phyloP scores from a whole-genome alignment of 2,329 filamentous ascomycete genomes.

The Sclerotinia trifoliorum region DNA sequence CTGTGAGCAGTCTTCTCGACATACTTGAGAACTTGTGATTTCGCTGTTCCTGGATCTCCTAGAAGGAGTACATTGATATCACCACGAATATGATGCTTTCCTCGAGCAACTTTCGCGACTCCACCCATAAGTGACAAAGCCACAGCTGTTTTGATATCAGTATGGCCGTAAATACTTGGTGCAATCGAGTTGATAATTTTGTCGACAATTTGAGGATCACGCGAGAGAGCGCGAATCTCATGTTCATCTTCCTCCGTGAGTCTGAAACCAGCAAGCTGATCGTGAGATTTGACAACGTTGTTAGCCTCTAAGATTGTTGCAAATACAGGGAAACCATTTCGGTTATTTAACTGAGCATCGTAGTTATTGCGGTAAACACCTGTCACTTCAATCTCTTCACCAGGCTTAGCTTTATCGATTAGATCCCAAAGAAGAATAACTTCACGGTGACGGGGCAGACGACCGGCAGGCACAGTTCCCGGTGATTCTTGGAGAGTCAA shows the following conservation, averaged over 20 bases:
- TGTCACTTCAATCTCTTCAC: slow-evolving; percentile 95
- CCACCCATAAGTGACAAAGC: slow-evolving; percentile 93
- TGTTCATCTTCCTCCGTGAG: slow-evolving; percentile 94
- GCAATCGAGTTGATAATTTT: slow-evolving; percentile 92
- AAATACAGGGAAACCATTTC: slow-evolving; percentile 97
- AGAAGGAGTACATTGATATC: slow-evolving; percentile 97
- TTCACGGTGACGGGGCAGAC: slow-evolving; percentile 87
- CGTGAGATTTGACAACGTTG: slow-evolving; percentile 93
- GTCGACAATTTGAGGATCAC: slow-evolving; percentile 88
- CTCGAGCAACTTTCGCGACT: slow-evolving; percentile 86
- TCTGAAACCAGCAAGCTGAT: slow-evolving; percentile 94
- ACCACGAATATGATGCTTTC: slow-evolving; percentile 85
- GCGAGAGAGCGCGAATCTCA: slow-evolving; percentile 80
- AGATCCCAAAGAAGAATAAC: slow-evolving; percentile 96
- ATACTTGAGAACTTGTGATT: slow-evolving; percentile 96
- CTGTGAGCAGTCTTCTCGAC: slow-evolving; percentile 96
- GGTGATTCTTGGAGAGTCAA: slow-evolving; percentile 95
- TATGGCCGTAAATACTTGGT: slow-evolving; percentile 95
- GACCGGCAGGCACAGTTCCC: slow-evolving; percentile 92
- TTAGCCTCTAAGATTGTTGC: slow-evolving; percentile 97
- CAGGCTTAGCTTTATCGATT: slow-evolving; percentile 94
- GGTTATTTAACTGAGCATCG: slow-evolving; percentile 95
- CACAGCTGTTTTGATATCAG: slow-evolving; percentile 94
- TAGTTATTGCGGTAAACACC: slow-evolving; percentile 98
- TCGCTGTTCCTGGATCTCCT: slow-evolving; percentile 95